A percentile compares a stretch with the other conserved stretches of the same genome.
Evolutionary conservation across 768 basidiomycete genomes (phyloP).

Genomic region (Boletus tylopilopsis): DNA sequence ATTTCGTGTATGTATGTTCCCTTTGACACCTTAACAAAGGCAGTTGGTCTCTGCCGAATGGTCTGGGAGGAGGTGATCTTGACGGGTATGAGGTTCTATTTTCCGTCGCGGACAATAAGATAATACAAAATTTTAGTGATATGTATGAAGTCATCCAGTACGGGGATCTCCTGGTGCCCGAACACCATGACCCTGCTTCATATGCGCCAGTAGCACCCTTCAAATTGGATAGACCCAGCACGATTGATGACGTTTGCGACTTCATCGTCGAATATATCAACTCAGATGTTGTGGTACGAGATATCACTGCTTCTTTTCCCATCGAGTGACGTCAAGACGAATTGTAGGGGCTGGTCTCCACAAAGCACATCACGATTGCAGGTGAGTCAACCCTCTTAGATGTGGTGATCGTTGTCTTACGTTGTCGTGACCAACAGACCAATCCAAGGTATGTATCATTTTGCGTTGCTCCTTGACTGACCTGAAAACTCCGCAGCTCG

Average conservation of each 20-base stretch:
- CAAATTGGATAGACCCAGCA: slow-evolving; percentile 44
- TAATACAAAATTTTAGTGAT: slow-evolving; percentile 42
- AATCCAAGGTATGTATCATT: slow-evolving; percentile 52
- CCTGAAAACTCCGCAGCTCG: slow-evolving; percentile 38
- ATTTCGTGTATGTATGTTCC: not conserved
- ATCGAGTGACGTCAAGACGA: slow-evolving; percentile 7
- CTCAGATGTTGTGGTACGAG: slow-evolving; percentile 69
- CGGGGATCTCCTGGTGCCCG: slow-evolving; percentile 50
- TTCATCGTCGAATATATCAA: slow-evolving; percentile 84
- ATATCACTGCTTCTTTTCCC: not conserved
- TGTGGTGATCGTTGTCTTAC: not conserved
- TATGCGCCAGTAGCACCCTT: slow-evolving; percentile 42
- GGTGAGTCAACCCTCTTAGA: slow-evolving; percentile 38
- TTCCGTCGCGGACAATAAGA: slow-evolving; percentile 17
- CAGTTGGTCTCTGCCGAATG: slow-evolving; percentile 59
- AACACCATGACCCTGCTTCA: slow-evolving; percentile 45
- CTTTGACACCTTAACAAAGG: slow-evolving; percentile 34
- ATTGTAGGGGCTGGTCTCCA: slow-evolving; percentile 62
- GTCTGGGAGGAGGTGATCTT: slow-evolving; percentile 69
- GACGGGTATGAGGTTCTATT: slow-evolving; percentile 49
- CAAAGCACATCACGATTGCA: slow-evolving; percentile 65
- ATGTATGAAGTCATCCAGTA: slow-evolving; percentile 59
- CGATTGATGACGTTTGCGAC: slow-evolving; percentile 68
- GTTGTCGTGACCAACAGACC: slow-evolving; percentile 44
- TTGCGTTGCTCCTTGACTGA: not conserved